Evolutionary conservation across 2,329 filamentous ascomycete species (phyloP), one percentile per base, ranked within the genome.

Genomic region (Epichloe bromicola): DNA sequence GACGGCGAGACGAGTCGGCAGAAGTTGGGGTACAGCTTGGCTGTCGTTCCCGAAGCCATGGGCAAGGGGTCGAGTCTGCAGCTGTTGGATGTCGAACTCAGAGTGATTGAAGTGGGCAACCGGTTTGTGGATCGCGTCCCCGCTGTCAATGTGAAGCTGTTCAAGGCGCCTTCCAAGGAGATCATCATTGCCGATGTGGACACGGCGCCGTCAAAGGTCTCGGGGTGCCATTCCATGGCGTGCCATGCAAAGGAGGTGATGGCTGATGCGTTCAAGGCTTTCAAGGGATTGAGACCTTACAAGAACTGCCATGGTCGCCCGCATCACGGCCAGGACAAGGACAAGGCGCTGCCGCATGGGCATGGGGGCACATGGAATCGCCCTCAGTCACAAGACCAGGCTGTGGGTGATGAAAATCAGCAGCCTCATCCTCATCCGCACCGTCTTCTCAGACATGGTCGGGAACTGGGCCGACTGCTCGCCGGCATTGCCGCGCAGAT

Each of bases 401-500:
- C 49, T 48, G 39, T 23, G 4, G 42, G n/a, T 39, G 20, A 3
- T 42, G 26, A 8, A 15, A 19, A 19, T 51, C 58, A 46, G 54
- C 51, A 33, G n/a, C 34, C 46, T 38, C 46, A 7, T 17, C 39
- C 55, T 30, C 45, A n/a, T 14, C 43, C 55, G 19, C 56, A 62
- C 41, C 56, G 57, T 41, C 60, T 63, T 51, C 60, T 59, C 47
- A 60, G 59, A 20, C 48, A 51, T 20, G 49, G 50, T 15, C 58
- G 55, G 44, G 45, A 58, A 51, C 75, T 76, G 67, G 64, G 69
- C 49, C 67, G 71, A 54, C 65, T 80, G 26, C 56, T 80, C 45
- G 71, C 73, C 60, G 76, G 76, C 58, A 71, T 85, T 47, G 71
- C 76, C 55, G 70, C 79, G 38, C 79, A 83, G 54, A 74, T 88